Evolutionary conservation across 2,329 filamentous ascomycete genomes (phyloP).

Genomic region (Penicillium brasilianum): DNA sequence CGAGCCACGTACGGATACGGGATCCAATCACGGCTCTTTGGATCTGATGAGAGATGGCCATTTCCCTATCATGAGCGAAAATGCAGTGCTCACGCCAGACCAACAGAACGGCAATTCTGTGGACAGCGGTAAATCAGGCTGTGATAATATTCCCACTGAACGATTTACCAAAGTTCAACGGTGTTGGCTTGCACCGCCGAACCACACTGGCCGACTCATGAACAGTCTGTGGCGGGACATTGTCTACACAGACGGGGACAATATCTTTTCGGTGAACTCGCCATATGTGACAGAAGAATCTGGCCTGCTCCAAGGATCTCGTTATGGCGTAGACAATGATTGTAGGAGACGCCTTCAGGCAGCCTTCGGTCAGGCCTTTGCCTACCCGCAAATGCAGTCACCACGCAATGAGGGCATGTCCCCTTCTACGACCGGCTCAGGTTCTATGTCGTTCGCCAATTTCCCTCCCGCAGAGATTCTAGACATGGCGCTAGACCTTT

Average conservation of each 20-base stretch:
- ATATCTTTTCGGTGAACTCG: conserved; percentile 43
- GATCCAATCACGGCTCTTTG: conserved; percentile 37
- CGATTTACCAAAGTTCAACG: conserved; percentile 50
- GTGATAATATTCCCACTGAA: conserved; percentile 45
- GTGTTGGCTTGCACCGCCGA: conserved; percentile 49
- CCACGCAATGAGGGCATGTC: conserved; percentile 23
- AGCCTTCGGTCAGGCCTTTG: conserved; percentile 38
- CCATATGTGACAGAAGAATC: conserved; percentile 29
- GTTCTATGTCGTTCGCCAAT: conserved; percentile 37
- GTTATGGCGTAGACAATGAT: conserved; percentile 49
- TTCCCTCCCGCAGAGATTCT: conserved; percentile 59
- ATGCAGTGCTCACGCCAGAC: conserved; percentile 27
- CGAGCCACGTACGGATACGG: conserved; percentile 39
- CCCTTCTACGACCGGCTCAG: conserved; percentile 28
- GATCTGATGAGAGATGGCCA: conserved; percentile 36
- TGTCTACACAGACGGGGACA: conserved; percentile 43
- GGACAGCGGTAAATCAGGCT: conserved; percentile 29
- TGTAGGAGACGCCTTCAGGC: conserved; percentile 48
- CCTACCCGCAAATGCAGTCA: conserved; percentile 26
- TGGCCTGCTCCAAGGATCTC: conserved; percentile 37
- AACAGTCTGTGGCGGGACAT: conserved; percentile 50
- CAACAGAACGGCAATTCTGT: conserved; percentile 31
- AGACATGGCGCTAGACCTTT: conserved; percentile 60
- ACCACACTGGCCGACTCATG: conserved; percentile 46
- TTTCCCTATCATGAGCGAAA: conserved; percentile 33